A percentile compares a stretch with the other conserved stretches of the same genome.
Evolutionary conservation across 495 filamentous ascomycete genomes (phyloP).

Genomic region (Pyrenopolyporus hunteri): DNA sequence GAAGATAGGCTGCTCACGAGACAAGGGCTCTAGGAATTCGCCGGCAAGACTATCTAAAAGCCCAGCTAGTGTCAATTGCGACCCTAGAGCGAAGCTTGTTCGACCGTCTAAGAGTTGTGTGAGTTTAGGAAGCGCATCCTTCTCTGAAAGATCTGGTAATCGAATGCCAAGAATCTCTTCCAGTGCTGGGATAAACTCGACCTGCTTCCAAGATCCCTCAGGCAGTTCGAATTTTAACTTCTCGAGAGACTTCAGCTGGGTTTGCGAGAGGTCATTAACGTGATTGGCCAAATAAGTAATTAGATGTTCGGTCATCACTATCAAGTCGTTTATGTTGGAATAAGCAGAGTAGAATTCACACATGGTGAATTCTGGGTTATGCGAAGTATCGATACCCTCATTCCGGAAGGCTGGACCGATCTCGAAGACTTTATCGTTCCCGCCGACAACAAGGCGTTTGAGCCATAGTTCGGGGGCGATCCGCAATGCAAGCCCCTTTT

Average conservation of each 20-base stretch:
- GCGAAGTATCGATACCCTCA: slow-evolving; percentile 90
- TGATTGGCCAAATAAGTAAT: slow-evolving; percentile 63
- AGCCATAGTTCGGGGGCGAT: slow-evolving; percentile 96
- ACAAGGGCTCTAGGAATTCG: slow-evolving; percentile 72
- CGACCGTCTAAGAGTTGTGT: slow-evolving; percentile 59
- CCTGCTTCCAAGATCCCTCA: slow-evolving; percentile 56
- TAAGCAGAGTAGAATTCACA: slow-evolving; percentile 96
- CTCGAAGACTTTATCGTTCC: slow-evolving; percentile 89
- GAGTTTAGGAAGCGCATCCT: slow-evolving; percentile 62
- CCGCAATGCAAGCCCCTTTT: slow-evolving; percentile 71
- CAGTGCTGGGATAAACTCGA: slow-evolving; percentile 84
- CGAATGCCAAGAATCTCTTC: slow-evolving; percentile 65
- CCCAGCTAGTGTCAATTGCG: slow-evolving; percentile 69
- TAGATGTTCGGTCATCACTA: slow-evolving; percentile 72
- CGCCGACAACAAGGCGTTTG: slow-evolving; percentile 88
- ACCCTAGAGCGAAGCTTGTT: slow-evolving; percentile 58
- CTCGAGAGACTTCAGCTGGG: slow-evolving; percentile 53
- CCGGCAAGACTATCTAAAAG: slow-evolving; percentile 85
- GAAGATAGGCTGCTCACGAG: slow-evolving; percentile 75
- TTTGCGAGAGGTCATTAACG: slow-evolving; percentile 56
- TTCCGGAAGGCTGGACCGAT: slow-evolving; percentile 94
- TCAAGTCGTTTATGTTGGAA: slow-evolving; percentile 76
- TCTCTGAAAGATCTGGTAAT: slow-evolving; percentile 70
- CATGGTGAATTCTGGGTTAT: slow-evolving; percentile 96
- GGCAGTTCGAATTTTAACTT: slow-evolving; percentile 56